Evolutionary conservation across 169 alveolate species (phyloP), one percentile per base, ranked within the genome.

Genomic region (Cystoisospora suis): DNA sequence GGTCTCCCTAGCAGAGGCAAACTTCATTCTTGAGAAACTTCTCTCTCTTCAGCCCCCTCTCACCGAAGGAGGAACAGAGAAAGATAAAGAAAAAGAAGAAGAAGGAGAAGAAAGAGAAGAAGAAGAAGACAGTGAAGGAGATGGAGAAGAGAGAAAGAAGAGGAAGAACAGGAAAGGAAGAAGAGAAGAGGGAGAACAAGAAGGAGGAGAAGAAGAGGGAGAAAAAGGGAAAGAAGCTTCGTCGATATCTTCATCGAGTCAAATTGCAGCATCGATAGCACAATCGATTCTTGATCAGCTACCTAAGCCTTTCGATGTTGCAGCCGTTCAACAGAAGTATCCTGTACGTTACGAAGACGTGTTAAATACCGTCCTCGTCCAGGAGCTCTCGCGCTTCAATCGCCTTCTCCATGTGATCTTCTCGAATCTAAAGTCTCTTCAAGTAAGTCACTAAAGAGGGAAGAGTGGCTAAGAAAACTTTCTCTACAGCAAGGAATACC

Each of bases 371-470:
- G 98, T 97, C 12, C 91, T 98, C 34, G 87, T 92, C 44, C 96
- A 97, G 95, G 99, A 98, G 88, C 93, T 97, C 20, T 88, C 95
- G 44, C 96, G 98, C 89, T 98, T 95, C 93, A 98, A 97, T 93
- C 96, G 92, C 70, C 95, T 97, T 56, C 93, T 97, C 83, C 94
- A 91, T 32, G 92, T 92, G 27, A 93, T 96, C 6, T 90, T 72
- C 53, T 88, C 92, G 17, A 94, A 96, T 12, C 83, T 97, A 56
- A 93, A 91, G 34, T 93, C 92, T 59, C 49, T 75, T n/a, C 91
- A 91, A 77, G 93, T 90, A 81, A 45, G 61, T 17, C 53, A 45
- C 20, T 42, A 46, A n/a, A n/a, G n/a, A 27, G 27, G 70, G 27
- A 27, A 27, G n/a, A 27, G 27, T 58, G 27, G 70, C n/a, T 58